Percentiles rank a stretch among this genome's conserved stretches.
phyloP scores from a whole-genome alignment of 2,329 filamentous ascomycete genomes.

The Penicillium olsonii region DNA sequence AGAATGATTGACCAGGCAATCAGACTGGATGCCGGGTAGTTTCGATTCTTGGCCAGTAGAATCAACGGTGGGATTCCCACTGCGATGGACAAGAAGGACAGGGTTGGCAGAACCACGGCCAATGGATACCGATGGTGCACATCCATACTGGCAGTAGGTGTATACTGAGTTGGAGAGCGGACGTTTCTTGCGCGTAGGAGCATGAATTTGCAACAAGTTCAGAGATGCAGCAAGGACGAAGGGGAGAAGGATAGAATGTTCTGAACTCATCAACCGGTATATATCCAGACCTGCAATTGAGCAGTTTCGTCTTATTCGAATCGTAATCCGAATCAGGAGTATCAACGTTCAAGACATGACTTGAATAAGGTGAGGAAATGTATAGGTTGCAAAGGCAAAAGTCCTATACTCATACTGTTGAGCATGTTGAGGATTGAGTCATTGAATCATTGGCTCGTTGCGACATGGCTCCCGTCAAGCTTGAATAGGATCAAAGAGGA shows the following conservation, averaged over 20 bases:
- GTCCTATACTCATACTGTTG: neutral
- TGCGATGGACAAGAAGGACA: constrained; percentile 53
- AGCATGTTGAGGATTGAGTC: neutral
- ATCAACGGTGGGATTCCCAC: constrained; percentile 59
- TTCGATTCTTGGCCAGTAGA: constrained; percentile 62
- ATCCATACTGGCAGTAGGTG: constrained; percentile 6
- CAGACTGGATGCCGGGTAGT: constrained; percentile 60
- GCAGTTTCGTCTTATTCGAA: constrained; percentile 4
- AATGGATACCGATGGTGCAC: constrained; percentile 23
- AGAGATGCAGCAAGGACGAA: neutral
- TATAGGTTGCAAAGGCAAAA: constrained; percentile 13
- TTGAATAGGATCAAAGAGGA: neutral
- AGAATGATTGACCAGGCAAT: constrained; percentile 58
- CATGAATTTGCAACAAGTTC: neutral
- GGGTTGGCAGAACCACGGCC: constrained; percentile 48
- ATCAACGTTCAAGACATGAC: constrained; percentile 3
- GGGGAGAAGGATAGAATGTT: neutral
- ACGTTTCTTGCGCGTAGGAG: neutral
- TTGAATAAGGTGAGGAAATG: constrained; percentile 2
- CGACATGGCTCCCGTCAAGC: neutral
- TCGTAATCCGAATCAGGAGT: constrained; percentile 10
- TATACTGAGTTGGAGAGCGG: neutral
- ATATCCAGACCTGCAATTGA: constrained; percentile 5
- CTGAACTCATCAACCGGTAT: neutral
- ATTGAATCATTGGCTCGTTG: neutral